These are phyloP conservation scores for Fusarium haematococcum DNA, from an alignment of 2,329 filamentous ascomycete species.

Conservation along the genomic window DNA sequence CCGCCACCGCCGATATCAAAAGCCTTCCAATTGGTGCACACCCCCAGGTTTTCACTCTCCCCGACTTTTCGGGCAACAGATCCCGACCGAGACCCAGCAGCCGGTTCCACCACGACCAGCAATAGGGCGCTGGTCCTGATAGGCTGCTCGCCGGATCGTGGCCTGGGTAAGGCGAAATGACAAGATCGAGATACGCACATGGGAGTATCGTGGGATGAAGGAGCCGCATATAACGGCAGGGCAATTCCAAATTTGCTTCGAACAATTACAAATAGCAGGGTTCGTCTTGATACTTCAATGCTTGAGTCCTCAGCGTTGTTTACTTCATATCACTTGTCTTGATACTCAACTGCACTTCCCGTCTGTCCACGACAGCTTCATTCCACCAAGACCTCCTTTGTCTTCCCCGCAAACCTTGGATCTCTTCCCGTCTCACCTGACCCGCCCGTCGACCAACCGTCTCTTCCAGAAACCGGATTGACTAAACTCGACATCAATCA, in stretches of 20 bases:
- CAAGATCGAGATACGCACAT: conserved; percentile 27
- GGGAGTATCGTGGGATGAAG: not conserved
- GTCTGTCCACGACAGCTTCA: not conserved
- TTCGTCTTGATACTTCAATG: not conserved
- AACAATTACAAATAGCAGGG: not conserved
- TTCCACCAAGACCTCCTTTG: not conserved
- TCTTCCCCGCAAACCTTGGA: conserved; percentile 35
- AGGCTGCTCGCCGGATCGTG: conserved; percentile 17
- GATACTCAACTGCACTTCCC: not conserved
- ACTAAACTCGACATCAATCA: conserved; percentile 33
- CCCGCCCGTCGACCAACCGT: conserved; percentile 32
- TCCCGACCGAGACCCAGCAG: conserved; percentile 16
- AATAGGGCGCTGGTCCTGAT: conserved; percentile 40
- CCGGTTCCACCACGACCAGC: conserved; percentile 39
- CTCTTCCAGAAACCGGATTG: conserved; percentile 27
- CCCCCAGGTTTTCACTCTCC: not conserved
- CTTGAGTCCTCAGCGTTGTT: not conserved
- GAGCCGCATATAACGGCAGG: not conserved
- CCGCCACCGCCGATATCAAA: not conserved
- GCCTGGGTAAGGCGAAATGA: conserved; percentile 32
- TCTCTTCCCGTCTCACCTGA: conserved; percentile 34
- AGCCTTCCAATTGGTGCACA: conserved; percentile 13
- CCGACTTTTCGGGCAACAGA: conserved; percentile 11
- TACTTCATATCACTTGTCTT: not conserved
- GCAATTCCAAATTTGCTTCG: not conserved